Evolutionary conservation across 2,329 filamentous ascomycete species (phyloP).

Genomic region (Pyrenochaeta sp.): DNA sequence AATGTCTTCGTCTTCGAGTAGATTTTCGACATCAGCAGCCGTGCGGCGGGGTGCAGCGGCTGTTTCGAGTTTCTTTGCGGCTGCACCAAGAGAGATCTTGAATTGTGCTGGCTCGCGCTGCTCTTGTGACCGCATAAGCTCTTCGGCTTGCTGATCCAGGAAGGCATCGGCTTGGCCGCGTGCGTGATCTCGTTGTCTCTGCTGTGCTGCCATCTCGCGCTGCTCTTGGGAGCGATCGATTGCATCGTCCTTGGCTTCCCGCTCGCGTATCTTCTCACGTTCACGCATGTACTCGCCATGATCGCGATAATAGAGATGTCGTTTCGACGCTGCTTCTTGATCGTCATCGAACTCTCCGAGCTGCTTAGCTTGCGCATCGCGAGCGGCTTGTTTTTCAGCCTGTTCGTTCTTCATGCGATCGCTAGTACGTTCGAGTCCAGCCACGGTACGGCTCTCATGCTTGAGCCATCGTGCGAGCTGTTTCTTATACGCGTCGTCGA

Average conservation of each 20-base stretch:
- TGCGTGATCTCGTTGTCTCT: constrained; percentile 78
- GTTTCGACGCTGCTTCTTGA: constrained; percentile 75
- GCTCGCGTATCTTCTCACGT: constrained; percentile 74
- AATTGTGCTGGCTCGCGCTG: constrained; percentile 72
- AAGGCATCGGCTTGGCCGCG: constrained; percentile 89
- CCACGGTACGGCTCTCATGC: constrained; percentile 82
- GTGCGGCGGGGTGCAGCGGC: constrained; percentile 72
- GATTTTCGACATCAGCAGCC: constrained; percentile 90
- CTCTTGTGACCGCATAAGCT: constrained; percentile 62
- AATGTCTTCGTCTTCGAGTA: constrained; percentile 90
- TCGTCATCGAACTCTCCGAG: constrained; percentile 91
- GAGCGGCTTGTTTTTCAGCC: constrained; percentile 68
- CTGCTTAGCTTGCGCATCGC: constrained; percentile 73
- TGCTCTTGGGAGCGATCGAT: constrained; percentile 81
- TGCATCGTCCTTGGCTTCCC: constrained; percentile 82
- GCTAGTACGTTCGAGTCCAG: constrained; percentile 84
- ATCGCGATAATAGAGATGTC: constrained; percentile 86
- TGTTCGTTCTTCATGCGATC: constrained; percentile 81
- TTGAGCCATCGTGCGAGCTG: constrained; percentile 91
- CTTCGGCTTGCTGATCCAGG: constrained; percentile 82
- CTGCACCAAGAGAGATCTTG: constrained; percentile 89
- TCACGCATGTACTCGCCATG: constrained; percentile 85
- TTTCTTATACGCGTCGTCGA: constrained; percentile 82
- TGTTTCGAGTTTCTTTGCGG: constrained; percentile 75
- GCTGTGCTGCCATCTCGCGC: constrained; percentile 73